Evolutionary conservation across 2,329 filamentous ascomycete genomes (phyloP).

Genomic region (Botrytis tulipae): DNA sequence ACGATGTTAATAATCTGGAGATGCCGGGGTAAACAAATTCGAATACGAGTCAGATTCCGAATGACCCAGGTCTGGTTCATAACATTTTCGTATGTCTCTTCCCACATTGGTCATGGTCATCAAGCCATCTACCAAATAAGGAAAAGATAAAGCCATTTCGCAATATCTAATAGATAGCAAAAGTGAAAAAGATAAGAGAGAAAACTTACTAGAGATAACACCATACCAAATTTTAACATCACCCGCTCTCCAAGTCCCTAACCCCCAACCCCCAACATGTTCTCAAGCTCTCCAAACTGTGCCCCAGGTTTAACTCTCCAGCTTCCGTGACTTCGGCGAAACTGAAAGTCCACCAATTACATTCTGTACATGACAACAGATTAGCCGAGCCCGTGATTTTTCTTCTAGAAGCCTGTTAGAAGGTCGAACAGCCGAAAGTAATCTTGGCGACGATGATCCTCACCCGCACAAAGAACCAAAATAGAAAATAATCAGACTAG

Average conservation of each 20-base stretch:
- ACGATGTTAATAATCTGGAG: neutral
- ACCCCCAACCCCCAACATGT: neutral
- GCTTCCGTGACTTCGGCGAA: slow-evolving; percentile 11
- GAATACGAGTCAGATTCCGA: slow-evolving; percentile 14
- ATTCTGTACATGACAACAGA: neutral
- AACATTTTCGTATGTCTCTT: neutral
- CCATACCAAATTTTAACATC: neutral
- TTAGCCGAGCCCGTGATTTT: neutral
- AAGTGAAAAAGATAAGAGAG: slow-evolving; percentile 6
- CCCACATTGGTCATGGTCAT: neutral
- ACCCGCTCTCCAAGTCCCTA: neutral
- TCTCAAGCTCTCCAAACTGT: neutral
- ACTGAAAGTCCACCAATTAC: slow-evolving; percentile 10
- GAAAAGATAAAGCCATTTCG: neutral
- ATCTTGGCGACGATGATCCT: slow-evolving; percentile 1
- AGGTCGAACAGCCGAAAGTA: neutral
- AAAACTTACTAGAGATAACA: neutral
- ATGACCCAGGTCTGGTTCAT: neutral
- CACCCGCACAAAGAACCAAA: slow-evolving; percentile 3
- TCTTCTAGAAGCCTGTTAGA: neutral
- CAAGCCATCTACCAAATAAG: neutral
- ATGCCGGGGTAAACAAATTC: neutral
- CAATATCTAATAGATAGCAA: neutral
- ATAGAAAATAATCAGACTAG: slow-evolving; percentile 1
- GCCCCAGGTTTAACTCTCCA: neutral